phyloP scores from a whole-genome alignment of 805 yeast species.

The Schizosaccharomyces osmophilus region DNA sequence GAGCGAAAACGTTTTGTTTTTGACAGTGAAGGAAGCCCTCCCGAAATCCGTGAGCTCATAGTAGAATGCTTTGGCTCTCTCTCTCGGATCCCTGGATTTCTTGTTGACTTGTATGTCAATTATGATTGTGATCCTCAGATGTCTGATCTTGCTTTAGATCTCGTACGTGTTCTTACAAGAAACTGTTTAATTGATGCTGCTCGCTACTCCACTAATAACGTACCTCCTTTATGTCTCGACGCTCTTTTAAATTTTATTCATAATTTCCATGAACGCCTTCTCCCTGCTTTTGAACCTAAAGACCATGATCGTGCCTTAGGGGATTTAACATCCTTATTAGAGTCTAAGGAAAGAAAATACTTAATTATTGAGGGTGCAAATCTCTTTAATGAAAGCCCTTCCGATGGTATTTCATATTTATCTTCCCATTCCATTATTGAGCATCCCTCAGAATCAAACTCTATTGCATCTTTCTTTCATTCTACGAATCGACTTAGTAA shows the following conservation, averaged over 20 bases:
- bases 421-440: conserved; percentile 41
- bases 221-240: conserved; percentile 83
- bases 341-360: conserved; percentile 25
- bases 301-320: neutral
- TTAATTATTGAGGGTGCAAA: conserved; percentile 55
- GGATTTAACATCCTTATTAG: conserved; percentile 4
- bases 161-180: conserved; percentile 47
- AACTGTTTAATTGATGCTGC: neutral
- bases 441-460: conserved; percentile 24
- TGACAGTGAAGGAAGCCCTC: conserved; percentile 5
- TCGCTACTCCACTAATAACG: conserved; percentile 18
- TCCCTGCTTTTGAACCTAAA: conserved; percentile 3
- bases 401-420: conserved; percentile 42
- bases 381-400: conserved; percentile 54
- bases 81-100: conserved; percentile 43
- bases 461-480: conserved; percentile 52
- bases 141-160: conserved; percentile 43
- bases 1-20: neutral
- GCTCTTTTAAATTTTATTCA: conserved; percentile 36
- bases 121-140: conserved; percentile 83
- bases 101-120: conserved; percentile 49
- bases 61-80: conserved; percentile 53
- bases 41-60: conserved; percentile 39
- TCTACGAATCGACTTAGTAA: conserved; percentile 69
- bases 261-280: conserved; percentile 8